Evolutionary conservation across 2,329 filamentous ascomycete genomes (phyloP), one percentile per base, ranked within the genome.

Genomic region (Lasiodiplodia sp.): DNA sequence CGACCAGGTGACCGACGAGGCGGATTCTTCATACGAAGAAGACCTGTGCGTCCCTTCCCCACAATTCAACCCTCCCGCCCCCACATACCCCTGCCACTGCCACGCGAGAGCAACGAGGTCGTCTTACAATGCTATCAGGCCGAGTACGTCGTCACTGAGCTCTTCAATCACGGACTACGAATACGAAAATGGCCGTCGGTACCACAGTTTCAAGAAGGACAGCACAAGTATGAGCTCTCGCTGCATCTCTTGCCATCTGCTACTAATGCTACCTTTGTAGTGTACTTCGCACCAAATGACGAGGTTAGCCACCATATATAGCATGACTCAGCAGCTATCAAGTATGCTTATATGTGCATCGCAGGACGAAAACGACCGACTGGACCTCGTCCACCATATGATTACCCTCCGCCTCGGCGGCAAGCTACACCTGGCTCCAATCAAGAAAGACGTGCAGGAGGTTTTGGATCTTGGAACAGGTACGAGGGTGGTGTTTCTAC

Each of bases 401-500:
- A 38, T 49, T 14, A 68, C 34, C 8, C 40, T 68, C 12, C 44
- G 55, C 21, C 53, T 53, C 11, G 66, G 52, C 6, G 44, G 66
- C 28, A 68, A 62, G 31, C 66, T 76, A 21, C 71, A 70, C 37
- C 68, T 74, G 8, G 72, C 73, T 2, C 73, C 73, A 4, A 11
- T 68, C 72, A 10, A 56, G 14, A 23, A 34, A 28, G 28, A 49
- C 16, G 57, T 68, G 47, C 64, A 70, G 31, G 65, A 67, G 0
- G 65, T 76, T 2, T 49, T 76, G 3, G 75, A 75, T 52, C 69
- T 76, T 0, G 75, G 8, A 75, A 72, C 55, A 71, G 75, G 57
- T 62, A 47, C 21, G 57, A 12, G 0, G 12, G 2, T 18, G 7
- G 7, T 16, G 8, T 0, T 8, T 3, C 52, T 3, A 4, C 52